Base-by-base conservation (phyloP, 2,329 filamentous ascomycete genomes). In the Neoscytalidium dimidiatum region DNA sequence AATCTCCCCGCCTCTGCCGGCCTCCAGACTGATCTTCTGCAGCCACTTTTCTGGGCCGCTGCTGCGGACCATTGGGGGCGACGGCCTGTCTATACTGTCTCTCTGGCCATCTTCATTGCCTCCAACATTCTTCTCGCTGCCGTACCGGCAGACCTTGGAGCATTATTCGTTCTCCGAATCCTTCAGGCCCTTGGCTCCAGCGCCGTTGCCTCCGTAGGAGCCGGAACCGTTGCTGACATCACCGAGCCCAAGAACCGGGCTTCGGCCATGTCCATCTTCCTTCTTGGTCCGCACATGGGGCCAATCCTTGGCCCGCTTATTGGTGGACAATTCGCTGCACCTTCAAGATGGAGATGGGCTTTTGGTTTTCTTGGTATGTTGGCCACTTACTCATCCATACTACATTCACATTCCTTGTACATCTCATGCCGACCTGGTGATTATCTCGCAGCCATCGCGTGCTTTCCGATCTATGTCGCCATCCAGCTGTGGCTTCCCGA, bases 251-350 rank as follows among this genome's bases (percentile, higher is more conserved):
- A 77, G 46, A 74, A 72, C 21, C 72, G 81, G 26, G 81, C 74
- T 6, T 76, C 74, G 9, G 73, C 78, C 41, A 76, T 83, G 70
- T 75, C 78, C 3, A 74, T 77, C 51, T 81, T 82, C 58, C 70
- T 81, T 7, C 70, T 83, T 38, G 80, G 80, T 0, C 80, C 80
- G 4, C 77, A 82, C 13, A 72, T 81, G 3, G 80, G 81, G 1
- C 81, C 80, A 1, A 75, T 82, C 0, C 67, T 82, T 1, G 81
- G 81, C 0, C 81, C 81, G 0, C 68, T 81, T 0, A 69, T 82
- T 2, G 81, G 80, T 4, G 80, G 80, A 26, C 71, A 73, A 21
- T 73, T 82, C 31, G 75, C 77, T 3, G 70, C 71, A 2, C 64
- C 64, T 1, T 67, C 72, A 1, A 71, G 69, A 4, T 83, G 81